A percentile compares a stretch with the other conserved stretches of the same genome.
phyloP scores from a whole-genome alignment of 2,329 filamentous ascomycete genomes.

The Penicillium corylophilum region DNA sequence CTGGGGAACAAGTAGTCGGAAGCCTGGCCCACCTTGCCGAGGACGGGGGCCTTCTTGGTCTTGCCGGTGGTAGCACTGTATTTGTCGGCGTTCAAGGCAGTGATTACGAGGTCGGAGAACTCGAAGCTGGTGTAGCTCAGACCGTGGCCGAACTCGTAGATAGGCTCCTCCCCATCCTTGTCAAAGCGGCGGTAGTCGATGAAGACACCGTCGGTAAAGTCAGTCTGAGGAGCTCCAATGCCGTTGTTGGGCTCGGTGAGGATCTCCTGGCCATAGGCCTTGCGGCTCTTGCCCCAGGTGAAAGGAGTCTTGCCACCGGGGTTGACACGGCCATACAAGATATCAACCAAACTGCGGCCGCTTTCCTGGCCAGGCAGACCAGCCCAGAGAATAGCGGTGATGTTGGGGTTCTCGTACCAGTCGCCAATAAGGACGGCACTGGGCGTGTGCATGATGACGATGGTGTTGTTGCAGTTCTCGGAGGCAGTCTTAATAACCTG shows the following conservation, averaged over 20 bases:
- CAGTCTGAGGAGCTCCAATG: conserved; percentile 54
- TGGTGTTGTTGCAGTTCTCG: conserved; percentile 76
- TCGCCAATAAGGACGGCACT: conserved; percentile 75
- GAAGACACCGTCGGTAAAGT: conserved; percentile 62
- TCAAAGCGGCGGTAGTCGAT: conserved; percentile 57
- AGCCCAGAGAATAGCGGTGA: conserved; percentile 74
- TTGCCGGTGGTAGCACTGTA: conserved; percentile 56
- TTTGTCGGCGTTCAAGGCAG: conserved; percentile 41
- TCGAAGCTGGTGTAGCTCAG: conserved; percentile 63
- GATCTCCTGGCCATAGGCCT: conserved; percentile 57
- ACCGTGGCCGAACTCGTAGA: conserved; percentile 63
- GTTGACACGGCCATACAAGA: conserved; percentile 68
- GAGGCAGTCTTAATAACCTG: conserved; percentile 78
- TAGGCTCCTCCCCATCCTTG: conserved; percentile 54
- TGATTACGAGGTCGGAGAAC: conserved; percentile 58
- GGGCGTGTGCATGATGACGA: conserved; percentile 85
- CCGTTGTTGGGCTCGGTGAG: conserved; percentile 61
- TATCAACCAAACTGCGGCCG: conserved; percentile 71
- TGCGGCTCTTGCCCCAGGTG: conserved; percentile 55
- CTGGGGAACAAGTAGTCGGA: conserved; percentile 58
- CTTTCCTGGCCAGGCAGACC: conserved; percentile 73
- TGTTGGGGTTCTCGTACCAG: conserved; percentile 59
- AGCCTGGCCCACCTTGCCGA: conserved; percentile 50
- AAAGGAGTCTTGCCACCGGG: conserved; percentile 63
- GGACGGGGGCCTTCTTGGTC: conserved; percentile 53